Conservation (phyloP, 768 basidiomycete genomes). For the Mycena galericulata region DNA sequence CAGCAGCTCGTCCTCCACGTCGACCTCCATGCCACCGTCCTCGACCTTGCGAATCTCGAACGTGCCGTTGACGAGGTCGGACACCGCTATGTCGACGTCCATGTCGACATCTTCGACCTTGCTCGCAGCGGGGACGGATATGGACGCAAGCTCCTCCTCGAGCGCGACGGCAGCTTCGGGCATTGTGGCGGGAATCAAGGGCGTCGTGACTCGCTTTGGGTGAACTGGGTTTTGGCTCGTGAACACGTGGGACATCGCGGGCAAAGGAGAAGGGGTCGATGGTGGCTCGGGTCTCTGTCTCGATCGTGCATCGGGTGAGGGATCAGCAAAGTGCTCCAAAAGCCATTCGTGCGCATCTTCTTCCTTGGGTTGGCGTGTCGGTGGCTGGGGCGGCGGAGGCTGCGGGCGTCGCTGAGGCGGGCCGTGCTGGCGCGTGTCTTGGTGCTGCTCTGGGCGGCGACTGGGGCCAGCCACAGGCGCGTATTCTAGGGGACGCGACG, state of each 20-base stretch:
- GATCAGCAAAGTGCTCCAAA: slow-evolving; percentile 63
- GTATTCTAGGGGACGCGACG: slow-evolving; percentile 18
- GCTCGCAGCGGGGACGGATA: slow-evolving; percentile 42
- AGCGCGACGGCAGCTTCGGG: slow-evolving; percentile 54
- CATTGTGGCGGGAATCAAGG: slow-evolving; percentile 39
- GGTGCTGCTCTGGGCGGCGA: slow-evolving; percentile 21
- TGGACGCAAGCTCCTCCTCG: slow-evolving; percentile 60
- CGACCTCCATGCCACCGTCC: slow-evolving; percentile 48
- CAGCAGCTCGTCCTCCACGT: slow-evolving; percentile 77
- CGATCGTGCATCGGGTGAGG: slow-evolving; percentile 37
- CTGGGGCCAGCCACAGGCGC: slow-evolving; percentile 9
- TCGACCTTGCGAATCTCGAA: slow-evolving; percentile 44
- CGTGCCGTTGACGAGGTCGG: slow-evolving; percentile 58
- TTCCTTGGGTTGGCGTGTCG: slow-evolving; percentile 43
- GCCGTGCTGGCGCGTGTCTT: slow-evolving; percentile 19
- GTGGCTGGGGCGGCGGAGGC: slow-evolving; percentile 2
- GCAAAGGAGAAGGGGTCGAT: slow-evolving; percentile 40
- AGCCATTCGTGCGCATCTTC: slow-evolving; percentile 74
- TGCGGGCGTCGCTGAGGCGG: slow-evolving; percentile 23
- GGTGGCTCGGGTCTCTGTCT: slow-evolving; percentile 24
- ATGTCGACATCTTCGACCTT: slow-evolving; percentile 55
- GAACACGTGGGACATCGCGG: slow-evolving; percentile 43
- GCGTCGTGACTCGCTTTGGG: slow-evolving; percentile 35
- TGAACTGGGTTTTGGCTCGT: slow-evolving; percentile 43
- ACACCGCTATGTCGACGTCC: slow-evolving; percentile 59